Evolutionary conservation across 164 flowering plant genomes (phyloP), one percentile per base, ranked within the genome.

Genomic region (Buxus sempervirens): DNA sequence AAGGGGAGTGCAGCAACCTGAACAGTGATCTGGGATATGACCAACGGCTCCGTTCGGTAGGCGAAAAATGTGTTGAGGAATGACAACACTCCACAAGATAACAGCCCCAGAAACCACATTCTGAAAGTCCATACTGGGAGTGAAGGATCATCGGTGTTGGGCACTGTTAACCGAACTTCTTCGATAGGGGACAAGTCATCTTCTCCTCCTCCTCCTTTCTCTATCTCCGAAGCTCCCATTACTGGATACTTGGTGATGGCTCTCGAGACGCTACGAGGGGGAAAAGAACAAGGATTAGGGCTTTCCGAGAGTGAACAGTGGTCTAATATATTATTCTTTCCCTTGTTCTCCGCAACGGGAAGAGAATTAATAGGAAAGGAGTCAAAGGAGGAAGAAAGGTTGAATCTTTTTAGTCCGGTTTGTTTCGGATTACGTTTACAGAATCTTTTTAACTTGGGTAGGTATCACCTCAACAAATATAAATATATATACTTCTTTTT

Each of bases 111-210:
- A 51, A 76, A 75, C 88, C 91, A 87, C 86, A 82, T 79, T 19
- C 88, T 77, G 66, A 87, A 87, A 0, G 89, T 87, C 84, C 83
- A 84, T 9, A 87, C 86, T 0, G 91, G 88, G 0, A 84, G 72
- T 1, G 79, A 23, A 0, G 87, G 83, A 57, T 86, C 86, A 71
- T 84, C 88, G 16, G 49, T 25, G 67, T 62, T 79, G 0, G 82
- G 54, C 0, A 86, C 90, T 12, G 86, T 78, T 9, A 84, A 64
- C 0, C 83, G 77, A 5, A 86, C 88, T 66, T 86, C 59, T 58
- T 86, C 90, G 4, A 86, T 61, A 0, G 90, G 86, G 8, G 85
- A 60, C 9, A 60, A 4, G 2, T 60, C 62, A 2, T 60, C 62
- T 13, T 55, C 51, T 45, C 51, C 2, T 5, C 12, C 51, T 45